Conservation (phyloP, 2,329 filamentous ascomycete genomes). For the Diaporthe australafricana region DNA sequence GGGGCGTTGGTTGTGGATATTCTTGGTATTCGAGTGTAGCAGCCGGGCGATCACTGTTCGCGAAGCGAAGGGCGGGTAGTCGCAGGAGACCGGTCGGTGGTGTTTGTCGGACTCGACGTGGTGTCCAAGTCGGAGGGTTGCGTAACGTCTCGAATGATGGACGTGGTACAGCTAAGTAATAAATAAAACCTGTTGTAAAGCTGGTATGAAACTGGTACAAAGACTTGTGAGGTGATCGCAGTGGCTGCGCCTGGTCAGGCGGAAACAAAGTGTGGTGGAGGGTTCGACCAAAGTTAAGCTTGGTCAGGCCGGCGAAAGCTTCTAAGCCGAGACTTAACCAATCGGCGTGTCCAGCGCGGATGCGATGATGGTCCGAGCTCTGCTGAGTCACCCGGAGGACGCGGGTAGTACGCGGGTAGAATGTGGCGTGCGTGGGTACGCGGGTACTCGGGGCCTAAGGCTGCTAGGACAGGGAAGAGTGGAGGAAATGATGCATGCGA, state of each 20-base stretch:
- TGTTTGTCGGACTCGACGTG: constrained; percentile 1
- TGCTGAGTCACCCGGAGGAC: constrained; percentile 1
- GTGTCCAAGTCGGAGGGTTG: not conserved
- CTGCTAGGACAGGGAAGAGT: not conserved
- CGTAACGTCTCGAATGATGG: not conserved
- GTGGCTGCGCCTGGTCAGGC: constrained; percentile 13
- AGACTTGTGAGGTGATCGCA: constrained; percentile 9
- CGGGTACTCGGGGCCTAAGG: not conserved
- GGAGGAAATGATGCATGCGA: not conserved
- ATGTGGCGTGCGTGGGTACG: not conserved
- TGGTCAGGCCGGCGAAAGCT: not conserved
- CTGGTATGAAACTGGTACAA: not conserved
- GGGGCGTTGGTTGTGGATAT: not conserved
- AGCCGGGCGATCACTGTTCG: constrained; percentile 6
- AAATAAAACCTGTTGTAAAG: not conserved
- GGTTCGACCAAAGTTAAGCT: not conserved
- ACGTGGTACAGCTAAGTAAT: not conserved
- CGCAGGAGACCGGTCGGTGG: not conserved
- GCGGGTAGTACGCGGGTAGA: no score
- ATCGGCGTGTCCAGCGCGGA: not conserved
- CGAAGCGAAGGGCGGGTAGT: not conserved
- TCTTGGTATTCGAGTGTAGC: not conserved
- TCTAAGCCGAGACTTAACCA: not conserved
- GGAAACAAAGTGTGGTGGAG: not conserved
- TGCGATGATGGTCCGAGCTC: not conserved